These are phyloP conservation scores for Ophiostoma novo-ulmi DNA, from an alignment of 2,329 filamentous ascomycete genomes.

Conservation along the genomic window DNA sequence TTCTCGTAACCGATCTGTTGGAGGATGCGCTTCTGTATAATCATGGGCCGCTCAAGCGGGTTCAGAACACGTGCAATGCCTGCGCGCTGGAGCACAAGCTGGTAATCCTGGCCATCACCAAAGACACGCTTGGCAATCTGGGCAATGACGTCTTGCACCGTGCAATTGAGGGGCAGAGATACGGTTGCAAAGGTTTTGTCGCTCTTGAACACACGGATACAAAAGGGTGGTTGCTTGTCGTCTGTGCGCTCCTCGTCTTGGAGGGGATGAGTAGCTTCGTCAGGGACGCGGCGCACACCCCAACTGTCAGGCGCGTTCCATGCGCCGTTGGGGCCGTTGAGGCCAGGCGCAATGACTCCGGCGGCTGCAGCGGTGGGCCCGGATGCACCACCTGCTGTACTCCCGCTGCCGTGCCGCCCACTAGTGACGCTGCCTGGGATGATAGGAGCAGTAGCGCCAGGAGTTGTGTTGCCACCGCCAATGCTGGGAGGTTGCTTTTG, in stretches of 20 bases:
- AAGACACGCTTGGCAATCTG: constrained; percentile 94
- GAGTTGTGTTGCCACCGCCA: constrained; percentile 13
- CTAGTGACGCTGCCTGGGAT: not conserved
- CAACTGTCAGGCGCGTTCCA: constrained; percentile 98
- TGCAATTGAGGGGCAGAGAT: constrained; percentile 75
- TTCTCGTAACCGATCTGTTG: constrained; percentile 89
- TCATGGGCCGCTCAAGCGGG: constrained; percentile 71
- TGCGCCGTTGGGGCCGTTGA: constrained; percentile 47
- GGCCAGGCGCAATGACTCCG: not conserved
- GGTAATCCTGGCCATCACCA: constrained; percentile 86
- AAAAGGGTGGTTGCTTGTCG: constrained; percentile 49
- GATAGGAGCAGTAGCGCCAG: not conserved
- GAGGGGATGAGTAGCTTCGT: constrained; percentile 51
- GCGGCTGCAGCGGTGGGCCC: not conserved
- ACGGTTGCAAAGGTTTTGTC: constrained; percentile 94
- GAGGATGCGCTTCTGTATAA: constrained; percentile 85
- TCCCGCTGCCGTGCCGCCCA: constrained; percentile 24
- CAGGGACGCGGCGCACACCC: constrained; percentile 73
- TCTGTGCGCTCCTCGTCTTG: constrained; percentile 62
- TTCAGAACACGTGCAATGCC: constrained; percentile 78
- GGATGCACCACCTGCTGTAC: not conserved
- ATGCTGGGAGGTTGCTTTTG: constrained; percentile 29
- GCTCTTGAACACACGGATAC: constrained; percentile 89
- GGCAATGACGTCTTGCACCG: constrained; percentile 79
- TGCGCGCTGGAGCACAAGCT: constrained; percentile 92